Conservation (phyloP, 73 alveolate species). For the Blepharisma stoltei region DNA sequence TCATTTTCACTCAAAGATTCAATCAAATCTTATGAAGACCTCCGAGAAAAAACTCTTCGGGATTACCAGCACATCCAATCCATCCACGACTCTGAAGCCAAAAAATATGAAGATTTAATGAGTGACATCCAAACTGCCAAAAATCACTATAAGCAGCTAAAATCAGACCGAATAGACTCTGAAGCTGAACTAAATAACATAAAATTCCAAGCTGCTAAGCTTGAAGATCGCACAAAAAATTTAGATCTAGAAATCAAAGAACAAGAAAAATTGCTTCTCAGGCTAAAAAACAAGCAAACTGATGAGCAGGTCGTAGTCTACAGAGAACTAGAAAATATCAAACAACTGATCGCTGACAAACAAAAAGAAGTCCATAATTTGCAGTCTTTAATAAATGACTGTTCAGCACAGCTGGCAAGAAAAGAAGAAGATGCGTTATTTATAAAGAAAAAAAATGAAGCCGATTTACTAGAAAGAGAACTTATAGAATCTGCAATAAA, state of each 20-base stretch:
- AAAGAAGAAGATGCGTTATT: not conserved
- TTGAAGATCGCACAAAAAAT: not conserved
- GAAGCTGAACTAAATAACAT: not conserved
- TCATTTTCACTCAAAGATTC: not conserved
- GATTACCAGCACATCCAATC: conserved; percentile 4
- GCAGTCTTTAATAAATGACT: not conserved
- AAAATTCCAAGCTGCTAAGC: not conserved
- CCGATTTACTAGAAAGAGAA: not conserved
- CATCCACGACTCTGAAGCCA: not conserved
- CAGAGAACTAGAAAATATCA: conserved; percentile 1
- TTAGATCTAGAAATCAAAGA: conserved; percentile 4
- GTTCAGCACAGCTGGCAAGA: not conserved
- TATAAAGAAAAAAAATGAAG: not conserved
- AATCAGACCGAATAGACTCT: not conserved
- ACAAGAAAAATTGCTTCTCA: not conserved
- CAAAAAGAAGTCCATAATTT: conserved; percentile 9
- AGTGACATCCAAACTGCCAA: not conserved
- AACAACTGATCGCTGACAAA: not conserved
- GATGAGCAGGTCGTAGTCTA: conserved; percentile 2
- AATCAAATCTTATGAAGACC: not conserved
- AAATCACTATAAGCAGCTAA: not conserved
- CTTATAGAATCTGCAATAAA: not conserved
- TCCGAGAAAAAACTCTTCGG: not conserved
- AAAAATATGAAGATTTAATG: conserved; percentile 1
- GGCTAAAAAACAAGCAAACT: not conserved